Evolutionary conservation across 2,329 filamentous ascomycete genomes (phyloP).

Genomic region (Cordyceps cicadae): DNA sequence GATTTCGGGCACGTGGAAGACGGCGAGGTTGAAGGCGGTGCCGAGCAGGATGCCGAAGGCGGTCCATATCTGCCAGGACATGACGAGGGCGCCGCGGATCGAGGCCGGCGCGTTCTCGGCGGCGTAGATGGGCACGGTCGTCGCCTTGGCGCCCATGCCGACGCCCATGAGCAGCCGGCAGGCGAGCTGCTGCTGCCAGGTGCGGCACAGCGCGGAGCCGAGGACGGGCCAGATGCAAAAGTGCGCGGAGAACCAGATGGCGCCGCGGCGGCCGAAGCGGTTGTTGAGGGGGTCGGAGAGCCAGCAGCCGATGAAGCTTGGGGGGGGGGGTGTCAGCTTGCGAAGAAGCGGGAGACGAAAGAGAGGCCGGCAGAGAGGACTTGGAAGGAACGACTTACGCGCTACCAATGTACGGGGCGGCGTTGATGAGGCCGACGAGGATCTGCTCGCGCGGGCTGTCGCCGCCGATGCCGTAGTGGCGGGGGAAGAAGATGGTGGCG

Average conservation of each 20-base stretch:
- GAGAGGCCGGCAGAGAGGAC: too few relatives aligned
- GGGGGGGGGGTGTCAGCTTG: too few relatives aligned
- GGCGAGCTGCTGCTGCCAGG: slow-evolving; percentile 63
- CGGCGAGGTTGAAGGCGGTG: slow-evolving; percentile 21
- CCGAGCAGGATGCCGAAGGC: slow-evolving; percentile 55
- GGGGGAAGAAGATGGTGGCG: slow-evolving; percentile 54
- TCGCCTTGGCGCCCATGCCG: slow-evolving; percentile 69
- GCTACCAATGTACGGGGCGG: slow-evolving; percentile 43
- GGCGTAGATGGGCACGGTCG: slow-evolving; percentile 66
- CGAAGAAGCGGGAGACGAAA: neutral
- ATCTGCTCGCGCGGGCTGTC: slow-evolving; percentile 30
- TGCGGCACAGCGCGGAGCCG: slow-evolving; percentile 60
- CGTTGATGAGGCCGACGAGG: slow-evolving; percentile 60
- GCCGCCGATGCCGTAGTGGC: slow-evolving; percentile 37
- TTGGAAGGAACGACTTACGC: slow-evolving; percentile 15
- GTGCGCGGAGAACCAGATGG: slow-evolving; percentile 66
- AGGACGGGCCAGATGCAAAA: slow-evolving; percentile 64
- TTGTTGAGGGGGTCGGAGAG: slow-evolving; percentile 56
- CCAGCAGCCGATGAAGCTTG: slow-evolving; percentile 48
- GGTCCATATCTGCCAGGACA: slow-evolving; percentile 71
- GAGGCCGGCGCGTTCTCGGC: slow-evolving; percentile 64
- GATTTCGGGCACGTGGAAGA: slow-evolving; percentile 30
- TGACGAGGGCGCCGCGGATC: slow-evolving; percentile 68
- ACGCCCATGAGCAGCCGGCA: slow-evolving; percentile 68
- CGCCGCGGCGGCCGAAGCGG: slow-evolving; percentile 35